Percentiles rank a stretch among this genome's conserved stretches.
Conservation (phyloP, 371 early-diverging fungal genomes). For the Rhizomucor miehei region DNA sequence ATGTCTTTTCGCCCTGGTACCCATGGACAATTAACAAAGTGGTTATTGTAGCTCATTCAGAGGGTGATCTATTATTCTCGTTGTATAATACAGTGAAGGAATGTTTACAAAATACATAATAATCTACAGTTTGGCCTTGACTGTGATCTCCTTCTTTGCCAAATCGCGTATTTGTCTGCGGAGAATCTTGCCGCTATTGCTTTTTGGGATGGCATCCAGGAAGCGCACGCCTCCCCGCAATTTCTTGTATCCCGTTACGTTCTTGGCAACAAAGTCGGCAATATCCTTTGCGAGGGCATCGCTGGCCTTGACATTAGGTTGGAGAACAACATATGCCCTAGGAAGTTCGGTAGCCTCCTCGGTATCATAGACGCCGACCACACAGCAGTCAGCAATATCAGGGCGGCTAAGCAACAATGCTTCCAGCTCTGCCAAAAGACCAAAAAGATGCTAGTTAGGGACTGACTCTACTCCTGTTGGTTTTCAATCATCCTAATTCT, state of each 20-base stretch:
- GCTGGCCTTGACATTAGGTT: slow-evolving; percentile 18
- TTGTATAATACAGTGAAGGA: too few relatives aligned
- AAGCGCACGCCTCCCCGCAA: slow-evolving; percentile 80
- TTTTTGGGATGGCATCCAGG: slow-evolving; percentile 71
- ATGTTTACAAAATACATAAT: background rate
- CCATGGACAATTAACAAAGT: too few relatives aligned
- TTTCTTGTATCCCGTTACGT: slow-evolving; percentile 74
- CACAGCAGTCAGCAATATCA: slow-evolving; percentile 71
- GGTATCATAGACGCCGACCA: slow-evolving; percentile 54
- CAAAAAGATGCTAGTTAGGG: background rate
- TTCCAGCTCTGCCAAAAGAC: slow-evolving; percentile 71
- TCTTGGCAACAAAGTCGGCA: slow-evolving; percentile 48
- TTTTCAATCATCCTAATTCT: too few relatives aligned
- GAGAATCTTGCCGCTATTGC: slow-evolving; percentile 81
- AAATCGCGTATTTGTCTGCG: slow-evolving; percentile 47
- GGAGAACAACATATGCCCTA: slow-evolving; percentile 67
- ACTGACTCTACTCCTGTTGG: too few relatives aligned
- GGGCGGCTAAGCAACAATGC: slow-evolving; percentile 70
- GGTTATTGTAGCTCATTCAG: too few relatives aligned
- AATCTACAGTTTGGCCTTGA: slow-evolving; percentile 7
- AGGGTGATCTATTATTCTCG: too few relatives aligned
- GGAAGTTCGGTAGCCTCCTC: slow-evolving; percentile 74
- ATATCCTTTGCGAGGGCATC: slow-evolving; percentile 23
- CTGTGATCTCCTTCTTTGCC: slow-evolving; percentile 26
- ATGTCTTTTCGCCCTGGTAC: too few relatives aligned